Evolutionary conservation across 2,329 filamentous ascomycete species (phyloP).

Genomic region (Penicillium sp.): DNA sequence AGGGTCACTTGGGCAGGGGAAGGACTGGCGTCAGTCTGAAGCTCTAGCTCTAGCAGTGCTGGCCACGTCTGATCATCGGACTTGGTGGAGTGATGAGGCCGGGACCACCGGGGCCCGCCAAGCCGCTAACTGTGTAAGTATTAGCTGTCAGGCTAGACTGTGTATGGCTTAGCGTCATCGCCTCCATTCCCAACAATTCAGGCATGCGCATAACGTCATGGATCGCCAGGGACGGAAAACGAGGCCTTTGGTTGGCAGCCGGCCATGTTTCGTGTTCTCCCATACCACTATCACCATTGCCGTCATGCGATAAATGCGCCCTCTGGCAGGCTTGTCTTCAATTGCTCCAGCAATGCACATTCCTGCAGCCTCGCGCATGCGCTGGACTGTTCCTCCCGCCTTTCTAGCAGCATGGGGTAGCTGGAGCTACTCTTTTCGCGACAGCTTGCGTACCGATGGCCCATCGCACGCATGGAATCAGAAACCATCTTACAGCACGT

Average conservation of each 20-base stretch:
- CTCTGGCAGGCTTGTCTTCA: constrained; percentile 14
- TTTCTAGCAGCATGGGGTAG: constrained; percentile 14
- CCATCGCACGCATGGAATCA: constrained; percentile 19
- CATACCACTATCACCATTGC: background rate
- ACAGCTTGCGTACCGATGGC: constrained; percentile 21
- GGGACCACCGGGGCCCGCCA: background rate
- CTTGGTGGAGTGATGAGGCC: background rate
- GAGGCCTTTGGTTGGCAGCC: background rate
- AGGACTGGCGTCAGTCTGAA: background rate
- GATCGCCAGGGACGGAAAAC: constrained; percentile 10
- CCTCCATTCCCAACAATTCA: background rate
- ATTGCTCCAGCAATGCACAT: constrained; percentile 31
- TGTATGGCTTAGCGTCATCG: background rate
- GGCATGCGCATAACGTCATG: constrained; percentile 10
- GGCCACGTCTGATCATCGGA: background rate
- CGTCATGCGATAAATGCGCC: constrained; percentile 20
- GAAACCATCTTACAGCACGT: constrained; percentile 23
- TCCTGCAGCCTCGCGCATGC: constrained; percentile 28
- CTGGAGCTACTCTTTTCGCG: constrained; percentile 17
- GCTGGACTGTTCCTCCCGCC: constrained; percentile 34
- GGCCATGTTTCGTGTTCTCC: background rate
- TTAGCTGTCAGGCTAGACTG: background rate
- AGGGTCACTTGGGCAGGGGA: background rate
- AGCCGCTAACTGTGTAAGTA: background rate
- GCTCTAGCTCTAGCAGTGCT: background rate